Conservation (phyloP, 2,329 filamentous ascomycete species). For the Penicillium sp. region DNA sequence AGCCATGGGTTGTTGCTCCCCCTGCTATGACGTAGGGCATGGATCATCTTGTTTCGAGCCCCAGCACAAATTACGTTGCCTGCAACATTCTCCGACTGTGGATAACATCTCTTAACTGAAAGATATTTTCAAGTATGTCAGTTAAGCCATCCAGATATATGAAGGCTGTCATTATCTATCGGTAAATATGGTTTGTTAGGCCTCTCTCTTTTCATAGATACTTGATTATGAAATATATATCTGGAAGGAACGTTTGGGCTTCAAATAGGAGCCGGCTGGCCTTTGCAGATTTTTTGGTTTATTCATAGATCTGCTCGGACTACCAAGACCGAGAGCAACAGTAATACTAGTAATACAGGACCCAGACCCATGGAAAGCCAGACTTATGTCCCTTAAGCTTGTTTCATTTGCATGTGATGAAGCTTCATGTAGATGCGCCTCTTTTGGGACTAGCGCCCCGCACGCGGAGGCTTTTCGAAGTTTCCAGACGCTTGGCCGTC, state of each 20-base stretch:
- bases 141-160: not conserved
- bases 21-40: not conserved
- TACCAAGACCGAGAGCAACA: not conserved
- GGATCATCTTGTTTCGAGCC: not conserved
- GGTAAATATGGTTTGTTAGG: too few relatives aligned
- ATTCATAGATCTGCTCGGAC: not conserved
- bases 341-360: not conserved
- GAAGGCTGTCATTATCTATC: too few relatives aligned
- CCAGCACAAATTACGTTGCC: not conserved
- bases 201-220: too few relatives aligned
- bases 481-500: not conserved
- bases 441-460: conserved; percentile 14
- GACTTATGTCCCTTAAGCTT: not conserved
- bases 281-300: not conserved
- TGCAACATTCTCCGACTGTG: not conserved
- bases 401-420: conserved; percentile 8
- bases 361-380: not conserved
- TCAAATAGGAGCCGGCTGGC: not conserved
- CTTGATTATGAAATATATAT: not conserved
- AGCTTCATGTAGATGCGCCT: not conserved
- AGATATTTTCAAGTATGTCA: not conserved
- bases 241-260: not conserved
- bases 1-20: not conserved
- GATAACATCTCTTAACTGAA: not conserved
- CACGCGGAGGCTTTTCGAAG: conserved; percentile 9